Evolutionary conservation across 106 monocot species (phyloP).

Genomic region (Gastrodia elata): DNA sequence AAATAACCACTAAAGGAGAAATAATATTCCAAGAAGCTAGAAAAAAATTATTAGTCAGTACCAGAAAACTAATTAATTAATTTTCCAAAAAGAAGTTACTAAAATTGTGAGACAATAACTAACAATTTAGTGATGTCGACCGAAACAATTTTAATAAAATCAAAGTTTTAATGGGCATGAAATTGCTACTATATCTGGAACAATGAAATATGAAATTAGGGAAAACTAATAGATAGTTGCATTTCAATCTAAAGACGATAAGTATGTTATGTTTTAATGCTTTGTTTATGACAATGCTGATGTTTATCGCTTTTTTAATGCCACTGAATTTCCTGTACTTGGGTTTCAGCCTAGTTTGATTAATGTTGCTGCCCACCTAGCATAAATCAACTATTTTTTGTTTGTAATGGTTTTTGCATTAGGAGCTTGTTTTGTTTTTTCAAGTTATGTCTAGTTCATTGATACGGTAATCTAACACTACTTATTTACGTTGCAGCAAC

Average conservation of each 20-base stretch:
- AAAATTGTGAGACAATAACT: not conserved
- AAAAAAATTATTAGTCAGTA: not conserved
- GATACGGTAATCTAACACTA: not conserved
- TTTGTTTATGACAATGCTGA: too few relatives aligned
- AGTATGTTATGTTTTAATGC: too few relatives aligned
- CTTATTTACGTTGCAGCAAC: slow-evolving; percentile 54
- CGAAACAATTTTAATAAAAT: not conserved
- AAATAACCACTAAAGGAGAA: too few relatives aligned
- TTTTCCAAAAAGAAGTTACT: not conserved
- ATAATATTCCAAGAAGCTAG: too few relatives aligned
- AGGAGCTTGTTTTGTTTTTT: not conserved
- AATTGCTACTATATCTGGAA: not conserved
- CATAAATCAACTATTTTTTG: not conserved
- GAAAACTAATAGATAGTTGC: not conserved
- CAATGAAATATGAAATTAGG: too few relatives aligned
- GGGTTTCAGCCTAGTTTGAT: too few relatives aligned
- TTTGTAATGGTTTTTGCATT: not conserved
- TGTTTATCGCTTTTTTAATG: too few relatives aligned
- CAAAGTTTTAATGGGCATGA: not conserved
- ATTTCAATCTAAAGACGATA: too few relatives aligned
- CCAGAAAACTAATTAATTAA: too few relatives aligned
- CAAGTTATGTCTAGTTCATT: slow-evolving; percentile 4
- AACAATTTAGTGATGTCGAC: not conserved
- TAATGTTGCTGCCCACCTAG: too few relatives aligned
- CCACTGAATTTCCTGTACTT: too few relatives aligned